A percentile compares a stretch with the other conserved stretches of the same genome.
phyloP scores from a whole-genome alignment of 2,329 filamentous ascomycete genomes.

The Ophiocordyceps camponoti-leonardi region DNA sequence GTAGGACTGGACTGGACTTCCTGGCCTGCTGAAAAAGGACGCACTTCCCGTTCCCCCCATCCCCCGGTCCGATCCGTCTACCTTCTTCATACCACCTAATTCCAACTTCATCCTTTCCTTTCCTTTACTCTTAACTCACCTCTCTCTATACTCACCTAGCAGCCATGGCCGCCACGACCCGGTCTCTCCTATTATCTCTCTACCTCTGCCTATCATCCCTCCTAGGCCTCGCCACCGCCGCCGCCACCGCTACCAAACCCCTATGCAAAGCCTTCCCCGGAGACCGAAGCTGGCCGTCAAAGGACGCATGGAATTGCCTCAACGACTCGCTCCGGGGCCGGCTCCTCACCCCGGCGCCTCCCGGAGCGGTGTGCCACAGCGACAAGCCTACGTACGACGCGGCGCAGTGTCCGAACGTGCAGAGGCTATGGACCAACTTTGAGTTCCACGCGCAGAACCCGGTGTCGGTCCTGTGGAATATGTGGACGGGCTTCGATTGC shows the following conservation, averaged over 20 bases:
- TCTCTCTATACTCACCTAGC: too few relatives aligned
- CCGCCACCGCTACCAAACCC: neutral
- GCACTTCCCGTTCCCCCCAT: too few relatives aligned
- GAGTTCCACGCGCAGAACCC: slow-evolving; percentile 13
- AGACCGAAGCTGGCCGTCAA: slow-evolving; percentile 27
- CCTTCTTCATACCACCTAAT: too few relatives aligned
- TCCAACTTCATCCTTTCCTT: too few relatives aligned
- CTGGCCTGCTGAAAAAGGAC: too few relatives aligned
- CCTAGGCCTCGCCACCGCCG: neutral
- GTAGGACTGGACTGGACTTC: too few relatives aligned
- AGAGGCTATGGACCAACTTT: slow-evolving; percentile 10
- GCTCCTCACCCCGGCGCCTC: slow-evolving; percentile 23
- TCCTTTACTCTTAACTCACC: too few relatives aligned
- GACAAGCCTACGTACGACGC: slow-evolving; percentile 9
- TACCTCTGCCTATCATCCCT: neutral
- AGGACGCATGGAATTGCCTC: slow-evolving; percentile 24
- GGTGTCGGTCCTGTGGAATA: slow-evolving; percentile 17
- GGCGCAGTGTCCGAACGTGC: slow-evolving; percentile 12
- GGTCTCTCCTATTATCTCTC: neutral
- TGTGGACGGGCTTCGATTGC: slow-evolving; percentile 32
- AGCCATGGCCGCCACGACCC: neutral
- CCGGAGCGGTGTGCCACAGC: slow-evolving; percentile 13
- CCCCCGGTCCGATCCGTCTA: too few relatives aligned
- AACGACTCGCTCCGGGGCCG: slow-evolving; percentile 25
- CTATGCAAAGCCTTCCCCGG: slow-evolving; percentile 30